phyloP scores from a whole-genome alignment of 2,329 filamentous ascomycete genomes.

The Hymenotorrendiella dingleyae region DNA sequence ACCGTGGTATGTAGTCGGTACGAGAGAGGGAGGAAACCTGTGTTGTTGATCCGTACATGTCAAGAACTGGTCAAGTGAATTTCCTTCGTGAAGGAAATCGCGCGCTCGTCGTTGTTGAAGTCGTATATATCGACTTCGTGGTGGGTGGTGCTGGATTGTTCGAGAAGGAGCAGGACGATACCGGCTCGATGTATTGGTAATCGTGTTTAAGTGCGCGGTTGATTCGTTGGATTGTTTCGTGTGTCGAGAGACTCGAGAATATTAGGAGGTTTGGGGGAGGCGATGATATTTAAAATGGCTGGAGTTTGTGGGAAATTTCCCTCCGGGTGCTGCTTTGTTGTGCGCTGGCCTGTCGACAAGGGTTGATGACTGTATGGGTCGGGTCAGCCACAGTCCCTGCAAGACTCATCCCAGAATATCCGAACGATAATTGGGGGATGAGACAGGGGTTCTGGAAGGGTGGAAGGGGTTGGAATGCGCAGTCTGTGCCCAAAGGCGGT shows the following conservation, averaged over 20 bases:
- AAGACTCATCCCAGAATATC: conserved; percentile 5
- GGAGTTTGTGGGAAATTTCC: conserved; percentile 12
- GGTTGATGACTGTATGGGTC: conserved; percentile 9
- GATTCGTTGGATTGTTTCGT: conserved; percentile 12
- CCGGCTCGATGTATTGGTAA: conserved; percentile 22
- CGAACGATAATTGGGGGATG: conserved; percentile 8
- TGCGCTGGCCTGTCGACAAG: conserved; percentile 16
- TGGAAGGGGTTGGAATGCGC: not conserved
- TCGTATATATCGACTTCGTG: no score
- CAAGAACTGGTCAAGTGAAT: conserved; percentile 25
- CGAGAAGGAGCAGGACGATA: conserved; percentile 25
- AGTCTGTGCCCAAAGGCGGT: not conserved
- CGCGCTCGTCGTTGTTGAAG: conserved; percentile 16
- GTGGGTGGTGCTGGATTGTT: conserved; percentile 22
- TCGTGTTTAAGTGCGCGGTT: conserved; percentile 14
- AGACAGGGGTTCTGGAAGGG: not conserved
- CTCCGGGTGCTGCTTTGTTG: conserved; percentile 9
- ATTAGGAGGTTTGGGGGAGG: conserved; percentile 15
- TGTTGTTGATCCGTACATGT: conserved; percentile 33
- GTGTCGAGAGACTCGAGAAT: conserved; percentile 8
- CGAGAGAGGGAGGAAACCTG: conserved; percentile 31
- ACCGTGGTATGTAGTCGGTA: conserved; percentile 34
- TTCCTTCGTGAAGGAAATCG: conserved; percentile 23
- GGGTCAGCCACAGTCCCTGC: conserved; percentile 14
- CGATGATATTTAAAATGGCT: conserved; percentile 12